phyloP scores from a whole-genome alignment of 176 grass and related monocot genomes.

The Alopecurus myosuroides region DNA sequence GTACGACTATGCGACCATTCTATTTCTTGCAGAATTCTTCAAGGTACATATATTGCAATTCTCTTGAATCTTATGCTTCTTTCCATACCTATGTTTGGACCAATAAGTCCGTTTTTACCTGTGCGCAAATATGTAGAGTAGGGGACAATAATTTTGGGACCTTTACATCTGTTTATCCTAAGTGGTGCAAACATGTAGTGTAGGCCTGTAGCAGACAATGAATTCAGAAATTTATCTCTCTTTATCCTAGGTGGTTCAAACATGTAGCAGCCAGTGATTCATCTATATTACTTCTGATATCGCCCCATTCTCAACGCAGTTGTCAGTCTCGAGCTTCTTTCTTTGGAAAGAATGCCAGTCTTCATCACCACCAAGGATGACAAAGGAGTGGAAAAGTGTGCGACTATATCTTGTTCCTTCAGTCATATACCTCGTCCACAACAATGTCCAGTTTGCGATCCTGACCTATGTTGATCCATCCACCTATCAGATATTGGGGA shows the following conservation, averaged over 20 bases:
- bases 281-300: not conserved
- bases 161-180: not conserved
- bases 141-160: not conserved
- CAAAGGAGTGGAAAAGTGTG: no score
- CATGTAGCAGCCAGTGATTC: not conserved
- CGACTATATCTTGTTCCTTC: no score
- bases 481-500: conserved; percentile 98
- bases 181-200: not conserved
- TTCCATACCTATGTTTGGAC: not conserved
- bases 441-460: no score
- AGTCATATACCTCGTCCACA: no score
- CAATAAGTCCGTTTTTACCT: not conserved
- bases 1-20: no score
- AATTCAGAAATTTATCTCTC: not conserved
- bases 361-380: no score
- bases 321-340: no score
- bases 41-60: conserved; percentile 34
- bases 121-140: not conserved
- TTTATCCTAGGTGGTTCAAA: not conserved
- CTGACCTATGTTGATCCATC: conserved; percentile 92
- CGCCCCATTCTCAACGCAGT: conserved; percentile 22
- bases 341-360: no score
- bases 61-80: not conserved
- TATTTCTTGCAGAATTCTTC: no score
- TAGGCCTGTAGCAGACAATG: not conserved